Conservation (phyloP, 208 protist genomes). For the Porcisia deanei region DNA sequence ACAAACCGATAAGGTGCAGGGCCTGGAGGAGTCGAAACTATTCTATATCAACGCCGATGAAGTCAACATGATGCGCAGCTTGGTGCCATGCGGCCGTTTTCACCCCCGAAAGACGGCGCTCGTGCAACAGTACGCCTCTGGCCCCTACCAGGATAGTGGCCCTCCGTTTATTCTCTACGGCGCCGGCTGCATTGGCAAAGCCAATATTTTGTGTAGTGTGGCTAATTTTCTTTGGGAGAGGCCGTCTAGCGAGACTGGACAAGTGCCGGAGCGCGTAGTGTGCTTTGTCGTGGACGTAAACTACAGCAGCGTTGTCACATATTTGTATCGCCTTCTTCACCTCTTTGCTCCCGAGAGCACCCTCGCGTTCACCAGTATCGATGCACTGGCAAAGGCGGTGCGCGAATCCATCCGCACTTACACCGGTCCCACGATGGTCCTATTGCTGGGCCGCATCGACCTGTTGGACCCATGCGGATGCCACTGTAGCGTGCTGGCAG, state of each 20-base stretch:
- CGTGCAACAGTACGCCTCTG: slow-evolving; percentile 41
- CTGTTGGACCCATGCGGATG: slow-evolving; percentile 60
- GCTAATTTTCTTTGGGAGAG: slow-evolving; percentile 33
- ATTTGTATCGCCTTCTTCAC: slow-evolving; percentile 63
- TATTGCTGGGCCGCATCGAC: slow-evolving; percentile 67
- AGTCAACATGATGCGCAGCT: slow-evolving; percentile 16
- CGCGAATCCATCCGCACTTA: slow-evolving; percentile 52
- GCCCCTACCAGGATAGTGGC: slow-evolving; percentile 31
- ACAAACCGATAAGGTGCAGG: slow-evolving; percentile 9
- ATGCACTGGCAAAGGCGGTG: slow-evolving; percentile 44
- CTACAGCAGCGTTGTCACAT: slow-evolving; percentile 53
- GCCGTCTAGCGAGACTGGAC: slow-evolving; percentile 7
- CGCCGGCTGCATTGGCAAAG: slow-evolving; percentile 54
- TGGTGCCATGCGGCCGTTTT: slow-evolving; percentile 18
- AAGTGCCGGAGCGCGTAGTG: slow-evolving; percentile 35
- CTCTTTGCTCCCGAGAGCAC: slow-evolving; percentile 37
- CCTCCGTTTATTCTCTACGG: slow-evolving; percentile 79
- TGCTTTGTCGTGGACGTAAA: slow-evolving; percentile 37
- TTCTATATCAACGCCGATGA: slow-evolving; percentile 27
- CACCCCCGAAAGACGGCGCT: slow-evolving; percentile 39
- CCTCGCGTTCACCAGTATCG: slow-evolving; percentile 42
- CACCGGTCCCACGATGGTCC: slow-evolving; percentile 43
- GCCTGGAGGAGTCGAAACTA: slow-evolving; percentile 18
- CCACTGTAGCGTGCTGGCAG: slow-evolving; percentile 34
- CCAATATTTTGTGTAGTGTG: slow-evolving; percentile 53